Evolutionary conservation across 1,284 basidiomycete genomes (phyloP), one percentile per base, ranked within the genome.

Genomic region (Cutaneotrichosporon sp.): DNA sequence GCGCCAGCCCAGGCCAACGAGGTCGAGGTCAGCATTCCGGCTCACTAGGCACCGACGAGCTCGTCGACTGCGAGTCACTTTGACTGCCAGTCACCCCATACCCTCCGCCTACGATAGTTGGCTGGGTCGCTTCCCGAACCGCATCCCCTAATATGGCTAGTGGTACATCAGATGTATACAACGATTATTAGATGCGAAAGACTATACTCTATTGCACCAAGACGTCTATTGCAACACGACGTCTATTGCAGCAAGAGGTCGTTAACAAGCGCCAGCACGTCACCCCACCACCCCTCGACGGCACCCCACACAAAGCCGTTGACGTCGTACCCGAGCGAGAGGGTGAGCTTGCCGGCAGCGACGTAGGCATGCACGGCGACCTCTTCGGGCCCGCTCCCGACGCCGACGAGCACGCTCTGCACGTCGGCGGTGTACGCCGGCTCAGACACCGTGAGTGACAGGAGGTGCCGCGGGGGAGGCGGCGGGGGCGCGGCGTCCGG

Each of bases 351-450:
- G 18, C 55, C 58, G 2, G 31, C 52, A 27, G 54, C 33, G n/a
- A 88, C 89, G 78, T 89, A 91, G 13, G 86, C 86, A 65, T 90
- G 90, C 20, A 92, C 75, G 43, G 91, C 79, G 82, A 90, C 85
- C 9, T 86, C 89, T 2, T 89, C 87, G 0, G 83, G 68, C 2
- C 89, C 84, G 73, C 91, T 89, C 9, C 90, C 83, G 5, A 87
- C 89, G 0, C 89, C 90, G 3, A 89, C 91, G 80, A 16, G 85
- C 86, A 66, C 87, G 84, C 33, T 91, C 79, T 22, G 65, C 34
- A 77, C 85, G 74, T 0, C 80, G 72, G 11, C 83, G 82, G 22
- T 2, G 78, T 85, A 90, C 13, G 81, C 77, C 72, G 90, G 88
- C 64, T 86, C 84, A 79, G 91, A 92, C 24, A 87, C 82, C 61